A percentile compares a stretch with the other conserved stretches of the same genome.
These are phyloP conservation scores for Penicillium expansum DNA, from an alignment of 2,329 filamentous ascomycete species.

Conservation along the genomic window DNA sequence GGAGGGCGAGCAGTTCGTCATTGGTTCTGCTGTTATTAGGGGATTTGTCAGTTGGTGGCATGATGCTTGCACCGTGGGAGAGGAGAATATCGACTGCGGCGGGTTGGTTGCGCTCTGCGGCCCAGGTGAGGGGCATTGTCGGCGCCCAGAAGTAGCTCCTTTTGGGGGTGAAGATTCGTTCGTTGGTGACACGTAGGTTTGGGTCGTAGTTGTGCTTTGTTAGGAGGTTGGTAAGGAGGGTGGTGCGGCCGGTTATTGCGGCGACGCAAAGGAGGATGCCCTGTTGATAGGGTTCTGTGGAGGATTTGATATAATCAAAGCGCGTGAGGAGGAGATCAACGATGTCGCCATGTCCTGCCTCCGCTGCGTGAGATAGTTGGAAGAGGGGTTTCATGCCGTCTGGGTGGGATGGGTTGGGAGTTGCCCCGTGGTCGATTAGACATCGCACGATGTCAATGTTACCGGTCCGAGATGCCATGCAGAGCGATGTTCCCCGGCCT, in stretches of 20 bases:
- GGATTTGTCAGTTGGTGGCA: not conserved
- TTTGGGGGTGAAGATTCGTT: not conserved
- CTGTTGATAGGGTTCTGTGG: not conserved
- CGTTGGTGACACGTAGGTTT: not conserved
- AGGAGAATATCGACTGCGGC: not conserved
- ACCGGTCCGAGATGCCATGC: not conserved
- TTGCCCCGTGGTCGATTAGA: not conserved
- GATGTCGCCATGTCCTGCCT: not conserved
- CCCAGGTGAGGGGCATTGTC: not conserved
- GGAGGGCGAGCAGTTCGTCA: not conserved
- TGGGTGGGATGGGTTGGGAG: not conserved
- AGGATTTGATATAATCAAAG: not conserved
- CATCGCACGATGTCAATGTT: not conserved
- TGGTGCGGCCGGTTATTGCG: not conserved
- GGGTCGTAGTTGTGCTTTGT: not conserved
- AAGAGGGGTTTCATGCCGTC: not conserved
- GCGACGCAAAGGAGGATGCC: not conserved
- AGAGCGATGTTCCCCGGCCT: not conserved
- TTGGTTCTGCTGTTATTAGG: too few species aligned
- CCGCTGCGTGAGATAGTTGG: not conserved
- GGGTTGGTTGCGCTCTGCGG: not conserved
- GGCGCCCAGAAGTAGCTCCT: too few species aligned
- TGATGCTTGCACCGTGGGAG: not conserved
- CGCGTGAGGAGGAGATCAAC: not conserved
- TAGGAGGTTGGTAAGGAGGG: not conserved